These are phyloP conservation scores for Colletotrichum sp. DNA, from an alignment of 2,329 filamentous ascomycete genomes.

Conservation along the genomic window DNA sequence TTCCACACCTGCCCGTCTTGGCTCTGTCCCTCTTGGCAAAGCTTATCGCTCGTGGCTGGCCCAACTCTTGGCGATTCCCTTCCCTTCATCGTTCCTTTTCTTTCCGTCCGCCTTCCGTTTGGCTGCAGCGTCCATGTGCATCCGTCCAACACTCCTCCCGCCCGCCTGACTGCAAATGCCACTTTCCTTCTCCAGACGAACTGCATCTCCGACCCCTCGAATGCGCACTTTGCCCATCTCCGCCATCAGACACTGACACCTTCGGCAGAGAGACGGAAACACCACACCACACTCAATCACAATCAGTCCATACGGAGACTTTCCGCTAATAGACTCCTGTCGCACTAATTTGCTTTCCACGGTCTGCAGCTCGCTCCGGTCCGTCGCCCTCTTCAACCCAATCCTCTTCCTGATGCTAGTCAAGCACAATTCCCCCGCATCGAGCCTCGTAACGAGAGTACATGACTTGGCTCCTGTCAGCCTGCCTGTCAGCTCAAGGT, in stretches of 20 bases:
- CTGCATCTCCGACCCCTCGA: neutral
- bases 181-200: neutral
- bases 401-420: neutral
- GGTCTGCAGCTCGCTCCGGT: neutral
- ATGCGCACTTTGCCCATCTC: neutral
- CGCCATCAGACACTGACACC: neutral
- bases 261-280: neutral
- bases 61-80: conserved; percentile 11
- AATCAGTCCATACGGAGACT: neutral
- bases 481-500: neutral
- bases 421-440: neutral
- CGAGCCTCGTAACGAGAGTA: neutral
- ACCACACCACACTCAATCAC: neutral
- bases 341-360: neutral
- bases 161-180: neutral
- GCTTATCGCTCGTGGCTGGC: conserved; percentile 36
- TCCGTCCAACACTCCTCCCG: neutral
- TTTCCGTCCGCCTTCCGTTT: neutral
- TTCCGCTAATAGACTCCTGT: neutral
- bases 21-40: conserved; percentile 36
- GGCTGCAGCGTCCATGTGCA: neutral
- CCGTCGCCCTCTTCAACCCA: neutral
- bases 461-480: neutral
- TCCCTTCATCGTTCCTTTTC: neutral
- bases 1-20: conserved; percentile 24